Base-by-base conservation (phyloP, 176 grass and related monocot genomes). In the Oryza meyeriana region DNA sequence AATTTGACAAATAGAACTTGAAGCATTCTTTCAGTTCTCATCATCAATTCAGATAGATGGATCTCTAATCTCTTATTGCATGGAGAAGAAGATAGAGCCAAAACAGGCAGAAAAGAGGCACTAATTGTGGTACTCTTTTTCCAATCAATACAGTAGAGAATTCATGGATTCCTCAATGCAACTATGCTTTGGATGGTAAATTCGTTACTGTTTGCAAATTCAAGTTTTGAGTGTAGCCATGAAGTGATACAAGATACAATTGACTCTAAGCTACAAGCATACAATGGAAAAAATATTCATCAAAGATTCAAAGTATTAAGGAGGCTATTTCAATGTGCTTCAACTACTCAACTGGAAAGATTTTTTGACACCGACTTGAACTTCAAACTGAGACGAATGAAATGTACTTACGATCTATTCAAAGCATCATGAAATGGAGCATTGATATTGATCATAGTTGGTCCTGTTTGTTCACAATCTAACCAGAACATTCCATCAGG, bases 401-500 rank as follows among this genome's bases (percentile, higher is more conserved):
- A 69, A 17, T 64, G 26, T 82, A 88, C 93, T 93, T 76, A 99
- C 91, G 69, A 90, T 93, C 55, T 79, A 88, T 84, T 79, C 59
- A 76, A 82, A 39, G 80, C 86, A 81, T 99, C 89, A 68, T 63
- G 82, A 55, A 58, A 75, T 85, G 83, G 84, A 78, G 93, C 64
- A 81, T 33, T 66, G 38, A 95, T 86, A 30, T 77, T 76, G 87
- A 95, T 84, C 85, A 94, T 69, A n/a, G 74, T 63, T 12, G 45
- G 63, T 70, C 67, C 74, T 41, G 66, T 75, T 72, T 81, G 68
- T 36, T 64, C 84, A 84, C 34, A 72, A 28, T 90, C 83, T 67
- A 93, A 38, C 96, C 91, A 99, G 84, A 99, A 99, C 61, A 79
- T 71, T 41, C 91, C 93, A 93, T 74, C 78, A 77, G 96, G 96